Base-by-base conservation (phyloP, 192 early-diverging fungal genomes). In the Mortierella hygrophila region DNA sequence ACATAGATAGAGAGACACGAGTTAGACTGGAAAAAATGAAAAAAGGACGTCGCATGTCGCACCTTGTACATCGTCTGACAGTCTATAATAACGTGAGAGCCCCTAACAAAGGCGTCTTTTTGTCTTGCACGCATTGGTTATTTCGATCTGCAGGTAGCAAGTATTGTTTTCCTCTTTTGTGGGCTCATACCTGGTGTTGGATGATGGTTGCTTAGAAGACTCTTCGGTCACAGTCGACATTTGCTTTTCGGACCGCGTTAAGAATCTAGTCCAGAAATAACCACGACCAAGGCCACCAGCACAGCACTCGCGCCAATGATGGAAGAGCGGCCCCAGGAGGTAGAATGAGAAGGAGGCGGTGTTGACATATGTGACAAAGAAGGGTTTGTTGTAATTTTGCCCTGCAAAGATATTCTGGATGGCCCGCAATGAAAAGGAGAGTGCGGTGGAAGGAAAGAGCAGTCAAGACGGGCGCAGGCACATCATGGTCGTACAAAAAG, bases 331-430 rank as follows among this genome's bases (percentile, higher is more conserved):
- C 0, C 81, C 87, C n/a, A 92, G 41, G 26, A 96, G 89, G 49
- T 96, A 95, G 2, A 96, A 68, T 29, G 94, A 93, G 81, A 96
- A 95, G 0, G 94, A 90, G 5, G 92, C 88, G 0, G 94, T 95
- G 88, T 94, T 95, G 42, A 94, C 47, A 88, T 94, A 96, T 11
- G 95, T 96, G 32, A 96, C 89, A 37, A 95, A 88, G 80, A 95
- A 95, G 13, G 95, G 94, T 68, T 90, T 93, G 83, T 93, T 92
- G 88, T 91, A 96, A 29, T 91, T 82, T 68, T 91, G 90, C 57
- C 94, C 90, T 68, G 86, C 91, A 89, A 95, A 95, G 35, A 95
- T 90, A 85, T 88, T 92, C 92, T 93, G 71, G 5, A 75, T n/a
- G 21, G 21, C 15, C 20, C 29, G 37, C 21, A 47, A 73, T 4